Evolutionary conservation across 495 filamentous ascomycete genomes (phyloP).

Genomic region (Xylaria intraflava): DNA sequence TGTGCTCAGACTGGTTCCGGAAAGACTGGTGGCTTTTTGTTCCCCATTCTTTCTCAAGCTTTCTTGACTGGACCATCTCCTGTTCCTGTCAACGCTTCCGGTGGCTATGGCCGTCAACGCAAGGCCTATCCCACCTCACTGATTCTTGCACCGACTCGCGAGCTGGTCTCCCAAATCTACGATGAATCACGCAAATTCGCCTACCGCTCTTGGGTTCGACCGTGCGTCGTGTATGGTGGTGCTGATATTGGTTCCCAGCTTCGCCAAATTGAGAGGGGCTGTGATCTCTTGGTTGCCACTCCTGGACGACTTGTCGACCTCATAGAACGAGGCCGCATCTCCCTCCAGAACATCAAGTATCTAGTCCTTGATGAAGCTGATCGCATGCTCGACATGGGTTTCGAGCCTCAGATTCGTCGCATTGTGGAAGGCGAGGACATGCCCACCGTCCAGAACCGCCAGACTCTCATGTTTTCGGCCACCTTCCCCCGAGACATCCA

Average conservation of each 20-base stretch:
- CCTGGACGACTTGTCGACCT: slow-evolving; percentile 95
- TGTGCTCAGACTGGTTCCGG: slow-evolving; percentile 98
- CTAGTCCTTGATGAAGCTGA: slow-evolving; percentile 98
- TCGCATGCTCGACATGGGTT: slow-evolving; percentile 99
- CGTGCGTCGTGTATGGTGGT: slow-evolving; percentile 98
- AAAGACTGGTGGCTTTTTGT: slow-evolving; percentile 98
- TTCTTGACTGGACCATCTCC: slow-evolving; percentile 79
- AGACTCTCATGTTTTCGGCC: slow-evolving; percentile 99
- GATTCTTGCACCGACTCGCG: slow-evolving; percentile 92
- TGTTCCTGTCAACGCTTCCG: slow-evolving; percentile 51
- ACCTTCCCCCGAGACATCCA: slow-evolving; percentile 99
- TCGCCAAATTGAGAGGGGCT: slow-evolving; percentile 94
- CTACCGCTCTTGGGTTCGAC: slow-evolving; percentile 97
- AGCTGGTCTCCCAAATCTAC: slow-evolving; percentile 96
- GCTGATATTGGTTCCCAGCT: slow-evolving; percentile 96
- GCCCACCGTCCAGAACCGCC: slow-evolving; percentile 75
- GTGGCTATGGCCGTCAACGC: slow-evolving; percentile 74
- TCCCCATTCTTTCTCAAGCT: slow-evolving; percentile 95
- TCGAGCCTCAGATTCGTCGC: slow-evolving; percentile 97
- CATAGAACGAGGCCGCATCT: slow-evolving; percentile 97
- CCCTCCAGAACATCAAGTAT: slow-evolving; percentile 94
- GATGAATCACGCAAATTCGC: slow-evolving; percentile 97
- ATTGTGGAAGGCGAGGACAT: slow-evolving; percentile 98
- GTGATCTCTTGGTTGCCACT: slow-evolving; percentile 94
- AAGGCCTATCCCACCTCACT: slow-evolving; percentile 95